Conservation (phyloP, 2,329 filamentous ascomycete species). For the Fusarium agapanthi region DNA sequence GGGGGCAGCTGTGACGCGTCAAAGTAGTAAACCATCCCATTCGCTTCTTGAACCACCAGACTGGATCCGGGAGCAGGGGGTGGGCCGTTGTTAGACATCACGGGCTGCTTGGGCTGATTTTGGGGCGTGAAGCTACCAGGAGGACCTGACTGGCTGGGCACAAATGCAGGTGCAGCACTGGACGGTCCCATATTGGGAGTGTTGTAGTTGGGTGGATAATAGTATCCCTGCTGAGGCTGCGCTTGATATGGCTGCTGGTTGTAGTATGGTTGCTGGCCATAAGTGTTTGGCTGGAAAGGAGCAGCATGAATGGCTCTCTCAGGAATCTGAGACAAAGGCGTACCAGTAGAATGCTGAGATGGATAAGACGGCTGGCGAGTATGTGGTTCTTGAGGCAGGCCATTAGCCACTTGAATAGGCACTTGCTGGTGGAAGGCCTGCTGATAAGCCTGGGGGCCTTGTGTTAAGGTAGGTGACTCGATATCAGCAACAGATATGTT, state of each 20-base stretch:
- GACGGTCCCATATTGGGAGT: conserved; percentile 61
- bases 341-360: conserved; percentile 76
- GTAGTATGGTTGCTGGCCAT: conserved; percentile 65
- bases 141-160: conserved; percentile 61
- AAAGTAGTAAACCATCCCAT: conserved; percentile 97
- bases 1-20: conserved; percentile 77
- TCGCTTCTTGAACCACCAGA: conserved; percentile 83
- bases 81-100: conserved; percentile 45
- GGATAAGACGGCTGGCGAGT: conserved; percentile 74
- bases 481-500: conserved; percentile 92
- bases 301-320: conserved; percentile 91
- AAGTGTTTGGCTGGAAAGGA: conserved; percentile 83
- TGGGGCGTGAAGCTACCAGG: conserved; percentile 54
- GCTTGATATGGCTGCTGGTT: conserved; percentile 57
- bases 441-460: conserved; percentile 77
- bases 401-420: conserved; percentile 74
- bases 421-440: conserved; percentile 95
- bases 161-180: conserved; percentile 63
- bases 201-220: conserved; percentile 68
- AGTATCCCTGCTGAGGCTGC: conserved; percentile 67
- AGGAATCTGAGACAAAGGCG: conserved; percentile 89
- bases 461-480: conserved; percentile 76
- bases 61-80: conserved; percentile 48
- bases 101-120: conserved; percentile 50
- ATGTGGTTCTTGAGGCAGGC: conserved; percentile 68